Evolutionary conservation across 2,329 filamentous ascomycete genomes (phyloP), one percentile per base, ranked within the genome.

Genomic region (Aureobasidium melanogenum): DNA sequence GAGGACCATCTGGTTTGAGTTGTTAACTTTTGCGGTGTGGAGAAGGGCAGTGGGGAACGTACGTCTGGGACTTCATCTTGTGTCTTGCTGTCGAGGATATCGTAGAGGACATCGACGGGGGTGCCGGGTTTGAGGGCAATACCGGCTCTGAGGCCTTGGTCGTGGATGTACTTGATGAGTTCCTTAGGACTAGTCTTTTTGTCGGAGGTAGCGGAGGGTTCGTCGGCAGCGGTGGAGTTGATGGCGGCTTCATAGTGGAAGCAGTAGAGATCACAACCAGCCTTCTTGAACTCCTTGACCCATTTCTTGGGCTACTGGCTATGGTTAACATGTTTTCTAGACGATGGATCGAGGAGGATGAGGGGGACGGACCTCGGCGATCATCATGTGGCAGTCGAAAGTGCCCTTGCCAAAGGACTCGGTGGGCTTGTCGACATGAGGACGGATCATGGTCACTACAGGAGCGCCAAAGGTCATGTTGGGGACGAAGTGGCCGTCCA

Each of bases 351-450:
- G 32, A n/a, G 30, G 30, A 5, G 17, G 41, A 3, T 10, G 19
- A 2, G 44, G 28, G 32, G 4, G 38, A 44, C 36, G 43, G 47
- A 93, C 90, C 88, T 99, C 93, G 70, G 91, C 86, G 72, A 99
- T 96, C 94, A 99, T 99, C 94, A 99, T 97, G 77, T 99, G 94
- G 82, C 94, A 99, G 77, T 99, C 94, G 74, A 99, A 99, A 15
- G 93, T 97, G 64, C 94, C 94, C 68, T 87, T 88, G 58, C 89
- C 91, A 67, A 88, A 80, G 36, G 82, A 82, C 56, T 82, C 79
- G 43, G 80, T 80, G 3, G 91, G 92, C 67, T 82, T 82, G 62
- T 90, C 87, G 69, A 99, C 92, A 70, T 96, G 89, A 48, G 84
- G 81, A 65, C 94, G 86, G 69, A 99, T 94, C 80, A 93, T 96